Evolutionary conservation across 129 eudicot species (phyloP), one percentile per base, ranked within the genome.

Genomic region (Deinandra increscens): DNA sequence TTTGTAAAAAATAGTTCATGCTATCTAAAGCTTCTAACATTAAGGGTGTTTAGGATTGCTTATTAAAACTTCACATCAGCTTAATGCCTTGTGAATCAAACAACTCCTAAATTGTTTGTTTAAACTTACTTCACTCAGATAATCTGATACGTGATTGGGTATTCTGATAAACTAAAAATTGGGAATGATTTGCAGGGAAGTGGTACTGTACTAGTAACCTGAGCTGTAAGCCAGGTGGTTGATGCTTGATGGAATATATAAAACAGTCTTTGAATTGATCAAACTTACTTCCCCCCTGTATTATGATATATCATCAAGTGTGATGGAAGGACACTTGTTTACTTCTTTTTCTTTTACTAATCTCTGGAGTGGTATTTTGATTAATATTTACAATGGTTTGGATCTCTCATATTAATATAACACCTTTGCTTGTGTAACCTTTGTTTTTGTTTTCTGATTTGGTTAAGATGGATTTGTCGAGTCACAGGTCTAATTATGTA

Each of bases 321-420:
- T 68, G 73, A 60, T 79, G 80, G 77, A 59, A 58, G 71, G 74
- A 42, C 53, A 55, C 78, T 70, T 71, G 77, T 75, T 70, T 69
- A 54, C 7, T 54, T 14, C 12, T 67, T 43, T 46, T 66, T 68
- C 5, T 17, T 50, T 23, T 14, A 20, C 20, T 48, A 29, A 12
- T 33, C 51, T 66, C 49, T 73, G 79, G 82, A 68, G 79, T 79
- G 78, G 37, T 60, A 29, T 73, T 73, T 73, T 19, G 38, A 60
- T 75, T 72, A 58, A 44, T 75, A 58, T 60, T 71, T 49, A 33
- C 4, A 74, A 61, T 73, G 79, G 71, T 68, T 79, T 74, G 79
- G 66, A 77, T 74, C 38, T 66, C 73, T 54, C 79, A 69, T 71
- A 69, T 77, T 72, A 78, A 73, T 79, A 79, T 79, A 45, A 66